Percentiles rank a stretch among this genome's conserved stretches.
Evolutionary conservation across 1,284 basidiomycete genomes (phyloP).

Genomic region (Austropuccinia psidii): DNA sequence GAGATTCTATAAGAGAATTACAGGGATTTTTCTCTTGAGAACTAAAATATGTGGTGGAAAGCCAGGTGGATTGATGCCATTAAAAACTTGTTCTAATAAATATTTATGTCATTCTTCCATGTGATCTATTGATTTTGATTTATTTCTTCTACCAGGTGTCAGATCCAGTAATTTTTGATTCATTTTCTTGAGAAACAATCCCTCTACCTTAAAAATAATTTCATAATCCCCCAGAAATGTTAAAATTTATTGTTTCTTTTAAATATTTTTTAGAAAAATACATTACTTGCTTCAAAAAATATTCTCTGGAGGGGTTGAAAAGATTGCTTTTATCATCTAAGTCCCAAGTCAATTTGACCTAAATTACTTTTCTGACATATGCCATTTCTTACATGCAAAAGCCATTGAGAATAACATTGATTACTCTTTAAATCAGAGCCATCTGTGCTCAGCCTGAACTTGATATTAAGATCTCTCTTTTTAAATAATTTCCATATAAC

Average conservation of each 20-base stretch:
- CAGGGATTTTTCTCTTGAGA: constrained; percentile 41
- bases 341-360: no score
- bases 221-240: no score
- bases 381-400: background rate
- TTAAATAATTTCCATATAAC: no score
- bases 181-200: background rate
- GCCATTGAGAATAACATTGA: no score
- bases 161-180: background rate
- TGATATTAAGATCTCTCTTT: no score
- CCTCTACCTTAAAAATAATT: background rate
- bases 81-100: background rate
- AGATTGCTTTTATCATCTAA: no score
- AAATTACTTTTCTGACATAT: background rate
- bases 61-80: background rate
- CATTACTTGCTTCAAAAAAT: no score
- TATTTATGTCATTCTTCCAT: background rate
- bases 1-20: constrained; percentile 50
- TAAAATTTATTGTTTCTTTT: no score
- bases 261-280: no score
- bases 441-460: no score
- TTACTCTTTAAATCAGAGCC: no score
- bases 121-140: background rate
- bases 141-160: background rate
- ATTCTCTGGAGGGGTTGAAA: no score
- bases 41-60: background rate